Evolutionary conservation across 2,329 filamentous ascomycete genomes (phyloP), one percentile per base, ranked within the genome.

Genomic region (Aspergillus brunneoviolaceus): DNA sequence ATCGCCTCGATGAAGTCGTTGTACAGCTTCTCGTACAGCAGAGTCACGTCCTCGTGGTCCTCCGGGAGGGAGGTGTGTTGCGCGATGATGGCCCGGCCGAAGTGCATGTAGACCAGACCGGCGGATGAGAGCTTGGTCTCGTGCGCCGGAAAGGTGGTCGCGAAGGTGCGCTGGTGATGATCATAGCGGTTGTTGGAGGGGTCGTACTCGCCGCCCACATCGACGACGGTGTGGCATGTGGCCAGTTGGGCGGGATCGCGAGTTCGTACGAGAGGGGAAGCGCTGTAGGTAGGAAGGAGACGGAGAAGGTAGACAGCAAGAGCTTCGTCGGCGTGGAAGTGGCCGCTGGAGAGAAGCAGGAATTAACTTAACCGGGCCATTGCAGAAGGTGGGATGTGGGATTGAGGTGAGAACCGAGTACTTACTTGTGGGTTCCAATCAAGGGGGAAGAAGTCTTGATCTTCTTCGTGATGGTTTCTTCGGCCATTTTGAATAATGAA

Each of bases 281-380:
- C 79, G 58, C 83, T 76, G 82, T 98, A 99, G 60, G 88, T 80
- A 23, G 95, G 94, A 19, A 98, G 89, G 59, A 90, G 85, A 66
- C 92, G 92, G 68, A 99, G 90, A 83, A 99, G 92, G 82, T 96
- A 92, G 65, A 99, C 93, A 60, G 95, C 95, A 49, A 99, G 87
- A 62, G 95, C 94, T 81, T 99, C 95, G 78, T 99, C 95, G 76
- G 95, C 95, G 81, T 99, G 95, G 85, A 99, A 99, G 82, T 97
- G 92, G 68, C 95, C 95, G 80, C 83, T 85, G 63, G 33, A 35
- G 39, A 51, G 11, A 16, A 45, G 39, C 19, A 12, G n/a, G 27
- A 27, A 60, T 60, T 57, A 60, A 56, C 63, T 60, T 55, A 60
- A 56, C 63, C 45, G 61, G 61, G 61, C 53, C 58, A 45, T 53